Evolutionary conservation across 441 rosid species (phyloP).

Genomic region (Breynia disticha): DNA sequence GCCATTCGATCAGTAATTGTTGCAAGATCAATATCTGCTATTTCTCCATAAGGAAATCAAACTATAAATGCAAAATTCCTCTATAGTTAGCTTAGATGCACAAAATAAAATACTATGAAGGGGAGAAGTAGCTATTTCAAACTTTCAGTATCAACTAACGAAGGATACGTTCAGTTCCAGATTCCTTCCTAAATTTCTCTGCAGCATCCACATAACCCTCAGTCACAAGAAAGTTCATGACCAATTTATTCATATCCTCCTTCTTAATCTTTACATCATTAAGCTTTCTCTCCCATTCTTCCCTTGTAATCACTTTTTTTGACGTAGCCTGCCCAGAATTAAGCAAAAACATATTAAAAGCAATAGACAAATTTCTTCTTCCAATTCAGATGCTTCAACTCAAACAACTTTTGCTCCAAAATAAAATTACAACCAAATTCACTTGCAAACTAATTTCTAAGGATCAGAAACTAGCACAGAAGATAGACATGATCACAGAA

Average conservation of each 20-base stretch:
- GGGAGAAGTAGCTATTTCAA: neutral
- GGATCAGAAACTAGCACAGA: too few species aligned
- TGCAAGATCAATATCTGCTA: conserved; percentile 90
- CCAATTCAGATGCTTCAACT: neutral
- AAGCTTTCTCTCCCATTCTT: conserved; percentile 90
- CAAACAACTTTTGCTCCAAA: conserved; percentile 2
- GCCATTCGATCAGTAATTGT: conserved; percentile 91
- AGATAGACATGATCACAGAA: too few species aligned
- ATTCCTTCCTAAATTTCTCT: conserved; percentile 58
- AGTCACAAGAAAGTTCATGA: conserved; percentile 93
- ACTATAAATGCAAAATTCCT: neutral
- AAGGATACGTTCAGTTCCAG: conserved; percentile 95
- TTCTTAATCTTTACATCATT: conserved; percentile 71
- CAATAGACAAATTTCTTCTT: too few species aligned
- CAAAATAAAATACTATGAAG: neutral
- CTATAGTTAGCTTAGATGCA: neutral
- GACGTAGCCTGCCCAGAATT: conserved; percentile 43
- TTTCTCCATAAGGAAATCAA: conserved; percentile 37
- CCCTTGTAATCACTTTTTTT: conserved; percentile 73
- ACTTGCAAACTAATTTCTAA: too few species aligned
- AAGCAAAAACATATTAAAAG: neutral
- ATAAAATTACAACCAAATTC: too few species aligned
- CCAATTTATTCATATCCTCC: conserved; percentile 90
- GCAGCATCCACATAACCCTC: conserved; percentile 96
- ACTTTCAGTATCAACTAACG: neutral